Evolutionary conservation across 306 rosid species (phyloP).

Genomic region (Cucurbita moschata): DNA sequence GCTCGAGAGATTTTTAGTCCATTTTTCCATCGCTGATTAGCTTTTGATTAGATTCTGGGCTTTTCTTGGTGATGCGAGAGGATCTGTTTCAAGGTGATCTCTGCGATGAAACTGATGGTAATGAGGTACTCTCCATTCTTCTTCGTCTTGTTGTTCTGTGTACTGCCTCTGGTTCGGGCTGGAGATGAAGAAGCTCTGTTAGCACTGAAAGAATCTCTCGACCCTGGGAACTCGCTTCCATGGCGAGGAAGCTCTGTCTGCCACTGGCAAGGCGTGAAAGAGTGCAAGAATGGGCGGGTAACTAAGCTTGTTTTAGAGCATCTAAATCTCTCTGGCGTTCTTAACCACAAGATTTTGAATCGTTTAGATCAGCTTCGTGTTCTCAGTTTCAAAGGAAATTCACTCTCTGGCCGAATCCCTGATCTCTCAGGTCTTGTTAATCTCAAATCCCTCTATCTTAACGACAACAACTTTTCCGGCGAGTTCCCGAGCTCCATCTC

Average conservation of each 20-base stretch:
- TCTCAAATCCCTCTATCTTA: slow-evolving; percentile 67
- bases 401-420: slow-evolving; percentile 63
- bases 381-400: slow-evolving; percentile 73
- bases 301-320: slow-evolving; percentile 64
- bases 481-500: slow-evolving; percentile 49
- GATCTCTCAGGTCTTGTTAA: slow-evolving; percentile 47
- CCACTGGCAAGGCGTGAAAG: slow-evolving; percentile 61
- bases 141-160: slow-evolving; percentile 1
- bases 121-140: slow-evolving; percentile 10
- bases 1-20: too few relatives aligned
- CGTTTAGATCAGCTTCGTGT: slow-evolving; percentile 82
- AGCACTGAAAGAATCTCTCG: slow-evolving; percentile 48
- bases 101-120: slow-evolving; percentile 3
- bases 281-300: slow-evolving; percentile 62
- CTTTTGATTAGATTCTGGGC: too few relatives aligned
- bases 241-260: slow-evolving; percentile 55
- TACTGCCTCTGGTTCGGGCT: slow-evolving; percentile 14
- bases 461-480: slow-evolving; percentile 65
- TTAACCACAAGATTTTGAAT: slow-evolving; percentile 41
- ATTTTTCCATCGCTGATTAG: too few relatives aligned
- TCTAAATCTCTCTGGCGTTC: slow-evolving; percentile 44
- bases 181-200: slow-evolving; percentile 49
- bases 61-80: too few relatives aligned
- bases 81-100: background rate
- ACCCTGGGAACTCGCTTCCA: slow-evolving; percentile 33